phyloP scores from a whole-genome alignment of 805 yeast species.

The Pachysolen tannophilus region DNA sequence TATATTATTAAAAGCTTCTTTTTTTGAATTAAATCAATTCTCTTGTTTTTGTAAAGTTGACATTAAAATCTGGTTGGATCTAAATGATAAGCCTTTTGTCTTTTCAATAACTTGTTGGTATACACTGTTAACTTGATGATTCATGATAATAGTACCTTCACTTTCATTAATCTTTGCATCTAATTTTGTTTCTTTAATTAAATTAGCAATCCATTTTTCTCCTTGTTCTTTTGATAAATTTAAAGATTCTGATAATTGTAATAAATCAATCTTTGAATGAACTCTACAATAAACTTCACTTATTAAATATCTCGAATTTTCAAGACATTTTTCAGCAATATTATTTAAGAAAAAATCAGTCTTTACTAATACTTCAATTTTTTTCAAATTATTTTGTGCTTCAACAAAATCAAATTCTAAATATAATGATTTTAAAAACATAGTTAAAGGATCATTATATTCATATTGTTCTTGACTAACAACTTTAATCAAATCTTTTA shows the following conservation, averaged over 20 bases:
- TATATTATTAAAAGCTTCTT: too few relatives aligned
- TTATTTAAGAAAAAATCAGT: slow-evolving; percentile 50
- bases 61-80: slow-evolving; percentile 48
- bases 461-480: slow-evolving; percentile 58
- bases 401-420: slow-evolving; percentile 51
- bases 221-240: slow-evolving; percentile 32
- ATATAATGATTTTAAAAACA: slow-evolving; percentile 45
- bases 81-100: slow-evolving; percentile 57
- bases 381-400: slow-evolving; percentile 38
- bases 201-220: slow-evolving; percentile 42
- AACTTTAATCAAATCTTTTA: slow-evolving; percentile 49
- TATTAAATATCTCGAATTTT: slow-evolving; percentile 40
- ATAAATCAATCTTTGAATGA: slow-evolving; percentile 40
- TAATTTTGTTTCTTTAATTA: slow-evolving; percentile 40
- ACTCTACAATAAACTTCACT: slow-evolving; percentile 48
- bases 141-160: slow-evolving; percentile 35
- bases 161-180: slow-evolving; percentile 48
- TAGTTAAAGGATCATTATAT: slow-evolving; percentile 56
- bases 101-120: slow-evolving; percentile 64
- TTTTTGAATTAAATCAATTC: background rate
- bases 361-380: slow-evolving; percentile 38
- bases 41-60: slow-evolving; percentile 29
- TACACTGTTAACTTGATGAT: slow-evolving; percentile 45
- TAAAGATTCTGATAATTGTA: slow-evolving; percentile 34
- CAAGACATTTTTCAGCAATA: slow-evolving; percentile 31